Evolutionary conservation across 176 grass and related monocot species (phyloP).

Genomic region (Dendrocalamus sinicus): DNA sequence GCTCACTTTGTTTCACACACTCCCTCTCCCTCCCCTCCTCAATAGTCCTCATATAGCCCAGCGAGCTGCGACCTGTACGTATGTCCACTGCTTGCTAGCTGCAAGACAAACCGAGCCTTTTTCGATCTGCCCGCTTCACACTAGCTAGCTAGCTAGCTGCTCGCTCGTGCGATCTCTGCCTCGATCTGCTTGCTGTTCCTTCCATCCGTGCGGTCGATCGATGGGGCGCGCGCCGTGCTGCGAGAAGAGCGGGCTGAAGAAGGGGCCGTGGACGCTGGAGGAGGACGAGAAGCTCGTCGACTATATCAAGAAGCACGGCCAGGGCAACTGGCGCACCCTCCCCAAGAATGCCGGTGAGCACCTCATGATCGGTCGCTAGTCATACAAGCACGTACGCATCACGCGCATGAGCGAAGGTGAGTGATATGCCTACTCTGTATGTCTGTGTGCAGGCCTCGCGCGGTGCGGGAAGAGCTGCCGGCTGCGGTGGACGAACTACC

Average conservation of each 20-base stretch:
- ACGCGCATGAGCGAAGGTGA: background rate
- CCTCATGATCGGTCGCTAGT: background rate
- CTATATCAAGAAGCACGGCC: conserved; percentile 85
- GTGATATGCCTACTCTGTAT: too few relatives aligned
- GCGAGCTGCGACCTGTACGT: background rate
- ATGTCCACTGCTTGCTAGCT: conserved; percentile 9
- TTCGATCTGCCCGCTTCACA: background rate
- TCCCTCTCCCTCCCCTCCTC: background rate
- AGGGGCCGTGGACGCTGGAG: conserved; percentile 88
- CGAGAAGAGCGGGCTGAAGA: conserved; percentile 86
- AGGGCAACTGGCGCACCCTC: conserved; percentile 92
- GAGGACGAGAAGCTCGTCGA: conserved; percentile 95
- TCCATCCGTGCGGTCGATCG: background rate
- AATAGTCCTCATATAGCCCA: background rate
- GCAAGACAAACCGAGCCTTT: conserved; percentile 48
- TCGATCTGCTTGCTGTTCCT: background rate
- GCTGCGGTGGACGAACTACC: conserved; percentile 94
- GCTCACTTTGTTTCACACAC: background rate
- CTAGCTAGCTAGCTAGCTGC: background rate
- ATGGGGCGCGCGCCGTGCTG: conserved; percentile 97
- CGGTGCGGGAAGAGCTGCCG: conserved; percentile 99
- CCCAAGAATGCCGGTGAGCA: conserved; percentile 89
- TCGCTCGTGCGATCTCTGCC: background rate
- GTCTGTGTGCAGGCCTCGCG: conserved; percentile 52
- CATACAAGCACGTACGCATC: background rate